These are phyloP conservation scores for Arthroderma uncinatum DNA, from an alignment of 2,329 filamentous ascomycete genomes.

Conservation along the genomic window DNA sequence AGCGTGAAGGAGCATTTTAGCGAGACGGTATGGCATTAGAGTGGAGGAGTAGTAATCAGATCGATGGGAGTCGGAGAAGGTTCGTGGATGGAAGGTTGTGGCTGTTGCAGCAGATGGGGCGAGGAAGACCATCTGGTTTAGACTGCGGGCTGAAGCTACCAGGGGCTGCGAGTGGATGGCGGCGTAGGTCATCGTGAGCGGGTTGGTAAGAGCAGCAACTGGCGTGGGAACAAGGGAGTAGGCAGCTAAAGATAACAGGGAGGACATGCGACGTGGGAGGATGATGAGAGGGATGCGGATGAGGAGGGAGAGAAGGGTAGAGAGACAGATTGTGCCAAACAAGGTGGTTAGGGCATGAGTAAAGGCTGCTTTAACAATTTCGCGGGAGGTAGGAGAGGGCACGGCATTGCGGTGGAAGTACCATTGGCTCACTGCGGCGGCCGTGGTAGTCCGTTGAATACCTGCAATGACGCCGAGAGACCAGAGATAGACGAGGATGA, in stretches of 20 bases:
- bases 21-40: constrained; percentile 76
- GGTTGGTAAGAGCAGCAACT: constrained; percentile 76
- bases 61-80: constrained; percentile 33
- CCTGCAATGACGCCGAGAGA: constrained; percentile 77
- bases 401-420: constrained; percentile 88
- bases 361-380: constrained; percentile 74
- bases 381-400: constrained; percentile 63
- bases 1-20: constrained; percentile 82
- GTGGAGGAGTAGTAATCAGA: constrained; percentile 37
- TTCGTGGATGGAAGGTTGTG: constrained; percentile 46
- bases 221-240: constrained; percentile 77
- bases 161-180: constrained; percentile 87
- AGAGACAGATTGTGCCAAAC: constrained; percentile 85
- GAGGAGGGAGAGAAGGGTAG: constrained; percentile 66
- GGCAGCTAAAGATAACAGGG: constrained; percentile 56
- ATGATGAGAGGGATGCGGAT: constrained; percentile 77
- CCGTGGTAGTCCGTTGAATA: constrained; percentile 80
- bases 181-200: constrained; percentile 80
- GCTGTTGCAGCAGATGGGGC: constrained; percentile 56
- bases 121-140: constrained; percentile 74
- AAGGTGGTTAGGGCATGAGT: constrained; percentile 73
- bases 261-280: constrained; percentile 64
- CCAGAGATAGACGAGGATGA: constrained; percentile 93
- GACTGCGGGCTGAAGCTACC: constrained; percentile 61
- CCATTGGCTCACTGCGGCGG: constrained; percentile 94